Evolutionary conservation across 495 filamentous ascomycete species (phyloP).

Genomic region (Chaetomium tenue): DNA sequence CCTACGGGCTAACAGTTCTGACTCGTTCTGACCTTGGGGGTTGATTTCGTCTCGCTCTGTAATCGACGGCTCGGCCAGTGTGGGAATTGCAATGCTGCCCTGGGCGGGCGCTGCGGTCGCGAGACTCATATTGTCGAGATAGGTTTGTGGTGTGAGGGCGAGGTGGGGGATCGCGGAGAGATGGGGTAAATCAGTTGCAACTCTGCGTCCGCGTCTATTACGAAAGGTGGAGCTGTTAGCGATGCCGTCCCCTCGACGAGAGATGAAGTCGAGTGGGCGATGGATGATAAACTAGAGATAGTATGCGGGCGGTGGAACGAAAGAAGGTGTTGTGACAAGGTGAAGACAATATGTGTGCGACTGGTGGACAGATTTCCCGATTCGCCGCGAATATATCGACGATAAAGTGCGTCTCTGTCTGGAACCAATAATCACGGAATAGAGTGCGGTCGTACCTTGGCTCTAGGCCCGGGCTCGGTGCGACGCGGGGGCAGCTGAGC

Average conservation of each 20-base stretch:
- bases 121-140: slow-evolving; percentile 29
- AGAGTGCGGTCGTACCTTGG: slow-evolving; percentile 28
- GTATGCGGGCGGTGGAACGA: slow-evolving; percentile 30
- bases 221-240: slow-evolving; percentile 6
- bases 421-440: slow-evolving; percentile 22
- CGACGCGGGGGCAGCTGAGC: slow-evolving; percentile 18
- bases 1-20: too few relatives aligned
- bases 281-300: not conserved
- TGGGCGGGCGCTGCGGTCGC: slow-evolving; percentile 27
- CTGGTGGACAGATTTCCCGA: slow-evolving; percentile 28
- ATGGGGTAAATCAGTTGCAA: not conserved
- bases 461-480: slow-evolving; percentile 14
- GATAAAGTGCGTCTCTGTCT: slow-evolving; percentile 22
- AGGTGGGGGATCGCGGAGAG: not conserved
- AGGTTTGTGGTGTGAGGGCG: not conserved
- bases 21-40: slow-evolving; percentile 31
- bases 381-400: slow-evolving; percentile 33
- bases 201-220: not conserved
- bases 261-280: not conserved
- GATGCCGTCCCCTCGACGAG: not conserved
- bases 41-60: slow-evolving; percentile 31
- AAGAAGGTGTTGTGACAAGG: slow-evolving; percentile 24
- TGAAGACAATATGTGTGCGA: slow-evolving; percentile 24
- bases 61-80: slow-evolving; percentile 34
- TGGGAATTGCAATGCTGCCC: slow-evolving; percentile 27